phyloP scores from a whole-genome alignment of 2,329 filamentous ascomycete genomes.

The Cladobotryum mycophilum region DNA sequence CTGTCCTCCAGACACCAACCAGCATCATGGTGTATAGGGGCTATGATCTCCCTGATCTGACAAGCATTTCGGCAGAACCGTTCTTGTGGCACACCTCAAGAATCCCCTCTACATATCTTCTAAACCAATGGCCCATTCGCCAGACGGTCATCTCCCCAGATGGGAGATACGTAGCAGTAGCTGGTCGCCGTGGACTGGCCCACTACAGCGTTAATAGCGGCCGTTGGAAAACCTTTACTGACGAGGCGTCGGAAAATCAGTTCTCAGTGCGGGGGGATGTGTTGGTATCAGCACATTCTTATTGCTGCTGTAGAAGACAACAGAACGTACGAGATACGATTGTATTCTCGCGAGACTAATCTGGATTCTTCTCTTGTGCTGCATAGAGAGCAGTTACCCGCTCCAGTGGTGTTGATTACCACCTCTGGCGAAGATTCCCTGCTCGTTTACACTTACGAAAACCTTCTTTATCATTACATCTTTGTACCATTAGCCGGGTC shows the following conservation, averaged over 20 bases:
- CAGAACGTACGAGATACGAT: slow-evolving; percentile 74
- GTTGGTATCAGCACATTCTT: slow-evolving; percentile 94
- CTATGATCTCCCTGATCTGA: slow-evolving; percentile 84
- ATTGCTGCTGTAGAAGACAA: slow-evolving; percentile 89
- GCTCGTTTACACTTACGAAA: slow-evolving; percentile 95
- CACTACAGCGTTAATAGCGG: slow-evolving; percentile 95
- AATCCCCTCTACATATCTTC: slow-evolving; percentile 75
- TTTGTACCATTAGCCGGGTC: slow-evolving; percentile 66
- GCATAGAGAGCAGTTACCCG: slow-evolving; percentile 69
- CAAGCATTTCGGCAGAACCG: slow-evolving; percentile 84
- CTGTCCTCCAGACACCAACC: slow-evolving; percentile 80
- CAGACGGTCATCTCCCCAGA: slow-evolving; percentile 84
- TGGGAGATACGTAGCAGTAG: slow-evolving; percentile 90
- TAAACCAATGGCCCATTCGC: slow-evolving; percentile 90
- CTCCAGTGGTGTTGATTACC: slow-evolving; percentile 84
- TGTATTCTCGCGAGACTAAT: slow-evolving; percentile 81
- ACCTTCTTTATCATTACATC: slow-evolving; percentile 90
- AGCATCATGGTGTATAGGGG: slow-evolving; percentile 90
- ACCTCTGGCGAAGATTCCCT: slow-evolving; percentile 90
- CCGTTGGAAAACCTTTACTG: slow-evolving; percentile 90
- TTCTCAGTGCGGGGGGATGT: slow-evolving; percentile 96
- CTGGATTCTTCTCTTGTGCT: slow-evolving; percentile 68
- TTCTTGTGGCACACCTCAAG: slow-evolving; percentile 93
- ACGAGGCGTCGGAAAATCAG: slow-evolving; percentile 73
- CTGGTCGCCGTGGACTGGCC: slow-evolving; percentile 83